Evolutionary conservation across 2,329 filamentous ascomycete genomes (phyloP), one percentile per base, ranked within the genome.

Genomic region (Lasiodiplodia theobromae): DNA sequence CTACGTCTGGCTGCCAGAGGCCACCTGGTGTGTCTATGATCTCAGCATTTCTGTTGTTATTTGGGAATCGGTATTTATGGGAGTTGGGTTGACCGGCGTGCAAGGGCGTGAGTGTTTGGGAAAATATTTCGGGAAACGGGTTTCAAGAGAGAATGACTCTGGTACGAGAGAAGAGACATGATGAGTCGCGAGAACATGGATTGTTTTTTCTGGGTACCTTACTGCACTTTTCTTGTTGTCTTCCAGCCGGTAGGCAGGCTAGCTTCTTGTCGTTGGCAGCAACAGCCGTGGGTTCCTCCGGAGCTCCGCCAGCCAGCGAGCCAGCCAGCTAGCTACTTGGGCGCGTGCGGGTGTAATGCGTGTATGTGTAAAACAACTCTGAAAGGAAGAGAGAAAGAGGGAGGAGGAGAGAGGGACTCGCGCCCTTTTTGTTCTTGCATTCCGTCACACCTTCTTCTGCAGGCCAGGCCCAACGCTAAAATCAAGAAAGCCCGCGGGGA

Each of bases 1-100:
- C 44, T 25, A 49, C 37, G 38, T 14, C 37, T 47, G 57, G 31
- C 34, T 4, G 23, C 23, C 38, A 28, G 31, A 34, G 16, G 31
- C 23, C 38, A 38, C 4, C 38, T 47, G 37, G 38, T 44, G n/a
- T 8, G 38, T 44, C 18, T 8, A 5, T 28, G 11, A 44, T 18
- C 8, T 62, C 28, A 62, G 58, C 40, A 62, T 62, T 11, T 40
- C 31, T 34, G 31, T 44, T 34, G n/a, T 62, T 40, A 49, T 49
- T 62, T 34, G 31, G 60, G 60, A 28, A 38, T 38, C 25, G 58
- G 58, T 34, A 63, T 12, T 40, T 34, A 63, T 12, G 23, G 58
- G 25, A 14, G 21, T 11, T 34, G 53, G 53, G 52, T 7, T 6
- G n/a, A 47, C n/a, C 12, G 44, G 44, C n/a, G 44, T 47, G 18